Evolutionary conservation across 2,329 filamentous ascomycete species (phyloP).

Genomic region (Penicillium sp.): DNA sequence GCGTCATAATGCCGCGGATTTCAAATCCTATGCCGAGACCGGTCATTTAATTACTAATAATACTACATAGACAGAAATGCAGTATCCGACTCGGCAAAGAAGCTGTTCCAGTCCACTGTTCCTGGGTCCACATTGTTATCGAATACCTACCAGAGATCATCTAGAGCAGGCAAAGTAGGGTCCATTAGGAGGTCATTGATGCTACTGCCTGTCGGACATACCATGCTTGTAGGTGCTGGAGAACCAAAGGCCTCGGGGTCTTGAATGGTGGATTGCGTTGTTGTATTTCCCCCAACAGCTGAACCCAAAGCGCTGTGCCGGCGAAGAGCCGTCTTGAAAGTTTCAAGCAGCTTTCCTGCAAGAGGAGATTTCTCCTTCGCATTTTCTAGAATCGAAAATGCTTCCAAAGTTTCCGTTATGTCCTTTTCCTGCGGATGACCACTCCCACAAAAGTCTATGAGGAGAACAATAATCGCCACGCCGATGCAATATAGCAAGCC

Average conservation of each 20-base stretch:
- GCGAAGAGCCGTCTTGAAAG: conserved; percentile 32
- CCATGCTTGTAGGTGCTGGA: background rate
- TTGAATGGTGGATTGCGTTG: background rate
- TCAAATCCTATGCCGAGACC: background rate
- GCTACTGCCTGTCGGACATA: background rate
- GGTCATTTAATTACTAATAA: background rate
- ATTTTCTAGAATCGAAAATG: conserved; percentile 37
- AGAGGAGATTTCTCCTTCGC: conserved; percentile 32
- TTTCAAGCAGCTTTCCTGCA: conserved; percentile 33
- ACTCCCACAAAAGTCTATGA: too few relatives aligned
- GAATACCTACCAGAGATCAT: conserved; percentile 26
- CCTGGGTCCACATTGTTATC: conserved; percentile 18
- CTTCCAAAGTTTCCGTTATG: conserved; percentile 33
- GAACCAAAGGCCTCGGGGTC: background rate
- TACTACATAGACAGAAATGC: conserved; percentile 14
- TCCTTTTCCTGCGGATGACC: conserved; percentile 25
- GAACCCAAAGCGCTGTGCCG: conserved; percentile 19
- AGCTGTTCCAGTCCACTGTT: conserved; percentile 20
- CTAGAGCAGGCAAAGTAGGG: conserved; percentile 12
- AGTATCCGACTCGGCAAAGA: conserved; percentile 22
- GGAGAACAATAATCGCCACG: too few relatives aligned
- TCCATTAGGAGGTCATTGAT: conserved; percentile 1
- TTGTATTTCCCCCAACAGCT: background rate
- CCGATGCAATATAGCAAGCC: conserved; percentile 28
- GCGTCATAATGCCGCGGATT: conserved; percentile 4